A percentile compares a stretch with the other conserved stretches of the same genome.
phyloP scores from a whole-genome alignment of 2,329 filamentous ascomycete genomes.

The Coniochaeta sp. region DNA sequence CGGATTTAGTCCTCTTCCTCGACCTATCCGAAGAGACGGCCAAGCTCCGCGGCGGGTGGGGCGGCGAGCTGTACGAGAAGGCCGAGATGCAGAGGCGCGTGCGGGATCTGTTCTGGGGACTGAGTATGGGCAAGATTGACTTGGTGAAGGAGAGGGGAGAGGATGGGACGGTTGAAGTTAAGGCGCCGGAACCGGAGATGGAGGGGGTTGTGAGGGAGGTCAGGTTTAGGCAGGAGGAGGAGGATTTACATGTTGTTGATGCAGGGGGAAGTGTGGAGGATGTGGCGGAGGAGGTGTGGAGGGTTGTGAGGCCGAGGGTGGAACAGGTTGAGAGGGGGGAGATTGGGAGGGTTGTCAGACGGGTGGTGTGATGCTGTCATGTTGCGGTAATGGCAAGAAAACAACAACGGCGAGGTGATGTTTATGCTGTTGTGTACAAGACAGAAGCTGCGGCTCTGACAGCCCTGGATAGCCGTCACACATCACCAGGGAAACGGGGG shows the following conservation, averaged over 20 bases:
- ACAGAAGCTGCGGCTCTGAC: too few species aligned
- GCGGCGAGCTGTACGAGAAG: slow-evolving; percentile 82
- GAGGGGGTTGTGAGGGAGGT: slow-evolving; percentile 16
- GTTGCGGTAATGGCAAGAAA: too few species aligned
- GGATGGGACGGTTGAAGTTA: slow-evolving; percentile 11
- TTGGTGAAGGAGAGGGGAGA: slow-evolving; percentile 13
- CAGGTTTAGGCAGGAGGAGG: slow-evolving; percentile 40
- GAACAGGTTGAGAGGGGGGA: slow-evolving; percentile 43
- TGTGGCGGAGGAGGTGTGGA: slow-evolving; percentile 50
- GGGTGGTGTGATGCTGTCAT: slow-evolving; percentile 32
- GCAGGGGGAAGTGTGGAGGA: slow-evolving; percentile 48
- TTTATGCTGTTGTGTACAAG: too few species aligned
- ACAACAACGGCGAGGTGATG: too few species aligned
- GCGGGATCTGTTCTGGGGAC: slow-evolving; percentile 60
- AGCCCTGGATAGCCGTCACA: too few species aligned
- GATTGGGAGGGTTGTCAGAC: slow-evolving; percentile 37
- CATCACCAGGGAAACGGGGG: too few species aligned
- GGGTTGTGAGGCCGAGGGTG: slow-evolving; percentile 37
- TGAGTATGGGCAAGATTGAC: slow-evolving; percentile 40
- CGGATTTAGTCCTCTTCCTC: slow-evolving; percentile 83
- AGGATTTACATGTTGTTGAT: slow-evolving; percentile 48
- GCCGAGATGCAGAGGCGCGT: slow-evolving; percentile 76
- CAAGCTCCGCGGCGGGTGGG: slow-evolving; percentile 74
- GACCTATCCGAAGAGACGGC: slow-evolving; percentile 71
- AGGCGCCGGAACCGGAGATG: slow-evolving; percentile 9